These are phyloP conservation scores for Nakazawaea holstii DNA, from an alignment of 805 yeast species.

Conservation along the genomic window DNA sequence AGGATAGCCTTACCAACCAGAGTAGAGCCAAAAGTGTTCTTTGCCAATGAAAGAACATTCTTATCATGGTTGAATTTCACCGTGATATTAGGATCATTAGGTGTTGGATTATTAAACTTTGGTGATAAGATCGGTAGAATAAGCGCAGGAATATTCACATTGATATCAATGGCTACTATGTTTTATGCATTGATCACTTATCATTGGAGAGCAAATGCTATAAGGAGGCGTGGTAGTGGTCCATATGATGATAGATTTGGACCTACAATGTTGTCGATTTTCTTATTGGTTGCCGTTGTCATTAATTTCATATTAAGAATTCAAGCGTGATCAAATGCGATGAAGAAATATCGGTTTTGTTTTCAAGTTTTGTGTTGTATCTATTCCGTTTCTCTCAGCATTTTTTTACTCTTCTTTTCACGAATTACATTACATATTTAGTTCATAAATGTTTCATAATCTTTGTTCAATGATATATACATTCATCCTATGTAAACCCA, in stretches of 20 bases:
- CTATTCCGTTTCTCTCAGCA: too few relatives aligned
- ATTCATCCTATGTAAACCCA: conserved; percentile 11
- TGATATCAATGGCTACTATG: conserved; percentile 98
- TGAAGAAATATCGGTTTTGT: neutral
- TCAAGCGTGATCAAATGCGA: conserved; percentile 31
- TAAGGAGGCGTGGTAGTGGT: conserved; percentile 94
- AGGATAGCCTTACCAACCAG: conserved; percentile 97
- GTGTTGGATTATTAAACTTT: conserved; percentile 91
- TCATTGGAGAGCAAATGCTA: conserved; percentile 99
- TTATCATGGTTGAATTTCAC: conserved; percentile 98
- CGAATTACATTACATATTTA: too few relatives aligned
- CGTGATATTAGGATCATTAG: conserved; percentile 94
- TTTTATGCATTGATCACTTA: conserved; percentile 90
- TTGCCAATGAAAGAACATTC: conserved; percentile 98
- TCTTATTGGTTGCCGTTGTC: conserved; percentile 86
- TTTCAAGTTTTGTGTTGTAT: too few relatives aligned
- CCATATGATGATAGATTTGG: conserved; percentile 99
- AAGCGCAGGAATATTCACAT: conserved; percentile 89
- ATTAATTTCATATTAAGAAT: conserved; percentile 87
- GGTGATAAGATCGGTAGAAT: conserved; percentile 93
- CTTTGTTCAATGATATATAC: too few relatives aligned
- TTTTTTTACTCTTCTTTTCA: too few relatives aligned
- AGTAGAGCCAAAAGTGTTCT: conserved; percentile 98
- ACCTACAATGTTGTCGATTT: conserved; percentile 95
- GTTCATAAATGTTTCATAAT: too few relatives aligned